phyloP scores from a whole-genome alignment of 805 yeast genomes.

The Naumovozyma baii region DNA sequence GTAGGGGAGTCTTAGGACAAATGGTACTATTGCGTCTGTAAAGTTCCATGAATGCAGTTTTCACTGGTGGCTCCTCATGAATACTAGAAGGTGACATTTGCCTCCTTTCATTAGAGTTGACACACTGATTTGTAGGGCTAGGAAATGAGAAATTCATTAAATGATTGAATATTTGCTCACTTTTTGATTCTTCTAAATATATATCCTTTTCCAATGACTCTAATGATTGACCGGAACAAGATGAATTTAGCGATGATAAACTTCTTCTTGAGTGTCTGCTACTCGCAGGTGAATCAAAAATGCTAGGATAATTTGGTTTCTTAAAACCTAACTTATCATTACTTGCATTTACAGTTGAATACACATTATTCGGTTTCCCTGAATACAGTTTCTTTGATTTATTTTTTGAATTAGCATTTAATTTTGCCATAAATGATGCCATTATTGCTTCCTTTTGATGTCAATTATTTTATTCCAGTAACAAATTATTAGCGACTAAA shows the following conservation, averaged over 20 bases:
- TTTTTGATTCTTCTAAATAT: constrained; percentile 5
- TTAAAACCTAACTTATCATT: not conserved
- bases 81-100: no score
- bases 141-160: constrained; percentile 3
- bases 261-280: not conserved
- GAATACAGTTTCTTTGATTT: no score
- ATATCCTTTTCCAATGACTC: constrained; percentile 1
- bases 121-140: no score
- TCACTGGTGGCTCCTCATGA: not conserved
- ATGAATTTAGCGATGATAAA: not conserved
- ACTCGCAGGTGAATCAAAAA: not conserved
- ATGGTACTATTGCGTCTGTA: not conserved
- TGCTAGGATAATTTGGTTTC: not conserved
- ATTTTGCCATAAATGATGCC: no score
- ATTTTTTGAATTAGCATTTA: no score
- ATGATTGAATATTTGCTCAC: constrained; percentile 9
- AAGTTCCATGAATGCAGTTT: not conserved
- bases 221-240: not conserved
- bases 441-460: no score
- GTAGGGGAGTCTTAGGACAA: not conserved
- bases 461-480: no score
- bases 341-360: not conserved
- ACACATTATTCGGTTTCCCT: no score
- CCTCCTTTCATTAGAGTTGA: no score
- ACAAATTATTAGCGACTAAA: no score